Base-by-base conservation (phyloP, 768 basidiomycete species). In the Asterophora parasitica region DNA sequence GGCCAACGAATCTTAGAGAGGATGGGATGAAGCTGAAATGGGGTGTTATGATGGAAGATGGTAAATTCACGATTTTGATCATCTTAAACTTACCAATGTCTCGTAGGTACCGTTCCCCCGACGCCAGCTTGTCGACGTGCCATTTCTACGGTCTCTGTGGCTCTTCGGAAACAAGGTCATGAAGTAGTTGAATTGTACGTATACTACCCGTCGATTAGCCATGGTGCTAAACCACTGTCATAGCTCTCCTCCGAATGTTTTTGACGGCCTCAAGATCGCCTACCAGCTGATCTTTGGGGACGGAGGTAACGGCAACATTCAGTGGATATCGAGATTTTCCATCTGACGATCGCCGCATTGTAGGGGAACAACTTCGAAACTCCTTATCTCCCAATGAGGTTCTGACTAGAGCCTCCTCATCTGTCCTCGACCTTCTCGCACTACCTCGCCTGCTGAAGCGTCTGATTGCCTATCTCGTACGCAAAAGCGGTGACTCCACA, bases 51-150 rank as follows among this genome's bases (percentile, higher is more conserved):
- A 78, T 80, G 77, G 75, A 81, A 36, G 83, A 85, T 57, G 78
- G 83, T 80, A 50, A 45, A 69, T 36, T 38, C 15, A 10, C 16
- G 9, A 7, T 34, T 49, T 44, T 42, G n/a, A 11, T 30, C 23
- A 40, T 34, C 32, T 11, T 31, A 12, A 31, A 42, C 42, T 11
- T 15, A 20, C 42, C 46, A 17, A 39, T n/a, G 36, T 17, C 30
- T 20, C 46, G 42, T 50, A 85, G 84, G 79, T 8, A 69, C 77
- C 13, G 74, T 85, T 32, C 67, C 74, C 4, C 79, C 83, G 0
- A 77, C 78, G 7, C 84, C 84, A 17, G 81, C 85, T 4, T 85
- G 84, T 52, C 64, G 63, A 53, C 75, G 85, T 10, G 78, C 79
- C 1, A 64, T 86, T 10, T 63, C 68, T 8, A 69, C 60, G 50